Base-by-base conservation (phyloP, 2,329 filamentous ascomycete species). In the Penicillium sp. region DNA sequence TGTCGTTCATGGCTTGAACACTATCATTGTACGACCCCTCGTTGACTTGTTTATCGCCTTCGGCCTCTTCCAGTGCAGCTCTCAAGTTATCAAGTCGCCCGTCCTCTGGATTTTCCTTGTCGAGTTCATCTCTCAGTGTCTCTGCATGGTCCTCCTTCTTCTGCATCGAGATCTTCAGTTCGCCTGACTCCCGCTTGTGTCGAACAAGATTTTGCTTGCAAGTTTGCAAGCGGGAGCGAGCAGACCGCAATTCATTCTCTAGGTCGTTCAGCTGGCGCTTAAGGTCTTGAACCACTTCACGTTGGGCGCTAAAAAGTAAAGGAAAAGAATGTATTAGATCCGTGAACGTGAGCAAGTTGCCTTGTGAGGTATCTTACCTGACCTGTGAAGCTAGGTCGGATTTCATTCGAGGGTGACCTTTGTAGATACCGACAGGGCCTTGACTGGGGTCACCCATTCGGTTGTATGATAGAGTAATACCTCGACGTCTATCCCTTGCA, bases 351-450 rank as follows among this genome's bases (percentile, higher is more conserved):
- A n/a, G 4, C 20, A 12, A 10, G 4, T 23, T 18, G 17, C 23
- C 21, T 7, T 21, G 10, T 21, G 24, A 17, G 15, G 36, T 27
- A 8, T 55, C 64, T 43, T 65, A 82, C 75, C 70, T 76, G 33
- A 92, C 80, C 63, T 90, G 88, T 15, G 82, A 82, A 50, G 84
- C 87, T 21, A 84, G 78, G 65, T 96, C 89, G 1, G 89, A 87
- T 65, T 87, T 88, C 85, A 96, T 95, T n/a, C 91, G 84, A 20
- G 88, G 78, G 8, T 73, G 74, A 32, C 81, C 78, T 0, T 65
- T 70, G 58, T 76, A 84, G 13, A 80, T 78, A 7, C 77, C 69
- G 4, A 88, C 77, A 10, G 82, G 81, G 32, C 75, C 73, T 30
- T 80, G 75, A 41, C 74, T 81, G 43, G 77, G 68, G 34, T 77